A percentile compares a stretch with the other conserved stretches of the same genome.
Conservation (phyloP, 352 stramenopile species). For the Globisporangium spinosum region DNA sequence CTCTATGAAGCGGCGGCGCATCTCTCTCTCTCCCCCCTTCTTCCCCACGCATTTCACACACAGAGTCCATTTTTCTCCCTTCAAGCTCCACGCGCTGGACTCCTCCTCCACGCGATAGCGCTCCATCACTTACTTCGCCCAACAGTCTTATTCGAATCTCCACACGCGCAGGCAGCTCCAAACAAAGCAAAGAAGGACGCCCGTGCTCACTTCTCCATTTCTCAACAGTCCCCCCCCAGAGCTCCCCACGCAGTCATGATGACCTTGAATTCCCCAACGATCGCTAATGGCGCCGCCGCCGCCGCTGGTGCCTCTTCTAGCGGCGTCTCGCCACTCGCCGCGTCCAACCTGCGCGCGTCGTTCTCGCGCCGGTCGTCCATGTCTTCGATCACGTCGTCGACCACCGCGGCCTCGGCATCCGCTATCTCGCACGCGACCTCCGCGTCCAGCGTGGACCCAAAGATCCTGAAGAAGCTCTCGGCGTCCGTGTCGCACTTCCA, state of each 20-base stretch:
- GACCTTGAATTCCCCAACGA: background rate
- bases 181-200: background rate
- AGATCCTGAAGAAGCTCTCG: slow-evolving; percentile 78
- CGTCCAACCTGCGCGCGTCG: slow-evolving; percentile 3
- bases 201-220: slow-evolving; percentile 1
- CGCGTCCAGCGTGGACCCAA: slow-evolving; percentile 51
- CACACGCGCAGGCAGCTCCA: background rate
- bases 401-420: slow-evolving; percentile 23
- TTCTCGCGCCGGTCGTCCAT: slow-evolving; percentile 18
- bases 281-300: background rate
- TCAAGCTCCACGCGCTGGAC: background rate
- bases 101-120: background rate
- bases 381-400: slow-evolving; percentile 10
- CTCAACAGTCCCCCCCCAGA: background rate
- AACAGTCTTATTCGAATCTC: slow-evolving; percentile 1
- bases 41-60: background rate
- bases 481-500: slow-evolving; percentile 69
- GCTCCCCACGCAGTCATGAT: background rate
- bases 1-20: background rate
- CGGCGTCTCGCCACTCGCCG: slow-evolving; percentile 10
- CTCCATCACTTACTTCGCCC: background rate
- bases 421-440: slow-evolving; percentile 24
- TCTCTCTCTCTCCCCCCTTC: background rate
- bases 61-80: background rate
- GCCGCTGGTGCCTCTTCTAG: background rate